phyloP scores from a whole-genome alignment of 176 grass and related monocot species.

The Aegilops bicornis region DNA sequence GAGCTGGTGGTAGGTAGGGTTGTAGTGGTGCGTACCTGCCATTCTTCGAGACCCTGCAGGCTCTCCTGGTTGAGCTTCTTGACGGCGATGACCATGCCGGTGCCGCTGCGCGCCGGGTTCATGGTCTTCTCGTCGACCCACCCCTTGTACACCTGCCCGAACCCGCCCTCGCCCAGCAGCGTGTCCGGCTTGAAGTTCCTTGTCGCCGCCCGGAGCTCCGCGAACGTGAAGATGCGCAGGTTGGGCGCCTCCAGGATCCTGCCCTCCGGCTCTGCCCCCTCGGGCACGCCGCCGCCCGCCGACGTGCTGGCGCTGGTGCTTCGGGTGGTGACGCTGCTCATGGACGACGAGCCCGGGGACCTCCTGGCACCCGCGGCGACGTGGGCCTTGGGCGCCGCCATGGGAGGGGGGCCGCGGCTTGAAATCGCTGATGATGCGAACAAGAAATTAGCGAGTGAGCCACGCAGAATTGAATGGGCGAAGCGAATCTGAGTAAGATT shows the following conservation, averaged over 20 bases:
- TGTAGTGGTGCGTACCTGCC: constrained; percentile 43
- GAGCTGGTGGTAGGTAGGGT: background rate
- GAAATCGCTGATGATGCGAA: background rate
- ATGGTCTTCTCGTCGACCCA: constrained; percentile 74
- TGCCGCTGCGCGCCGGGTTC: constrained; percentile 49
- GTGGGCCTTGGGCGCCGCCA: background rate
- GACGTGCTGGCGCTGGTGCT: background rate
- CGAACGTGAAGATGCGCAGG: constrained; percentile 64
- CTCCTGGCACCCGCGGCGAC: background rate
- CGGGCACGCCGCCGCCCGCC: background rate
- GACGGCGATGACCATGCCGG: constrained; percentile 67
- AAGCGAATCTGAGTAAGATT: background rate
- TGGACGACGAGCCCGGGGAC: constrained; percentile 34
- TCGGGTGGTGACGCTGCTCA: constrained; percentile 15
- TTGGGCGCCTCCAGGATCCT: constrained; percentile 66
- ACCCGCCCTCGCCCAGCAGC: constrained; percentile 77
- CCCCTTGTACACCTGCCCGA: constrained; percentile 82
- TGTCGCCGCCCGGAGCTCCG: constrained; percentile 52
- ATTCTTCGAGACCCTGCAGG: constrained; percentile 74
- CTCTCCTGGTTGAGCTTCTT: constrained; percentile 86
- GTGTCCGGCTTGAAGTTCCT: constrained; percentile 61
- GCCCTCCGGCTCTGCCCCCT: constrained; percentile 46
- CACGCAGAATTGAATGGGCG: too few species aligned
- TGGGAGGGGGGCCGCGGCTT: background rate
- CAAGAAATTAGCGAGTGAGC: background rate